Evolutionary conservation across 441 rosid species (phyloP).

Genomic region (Pelargonium australe): DNA sequence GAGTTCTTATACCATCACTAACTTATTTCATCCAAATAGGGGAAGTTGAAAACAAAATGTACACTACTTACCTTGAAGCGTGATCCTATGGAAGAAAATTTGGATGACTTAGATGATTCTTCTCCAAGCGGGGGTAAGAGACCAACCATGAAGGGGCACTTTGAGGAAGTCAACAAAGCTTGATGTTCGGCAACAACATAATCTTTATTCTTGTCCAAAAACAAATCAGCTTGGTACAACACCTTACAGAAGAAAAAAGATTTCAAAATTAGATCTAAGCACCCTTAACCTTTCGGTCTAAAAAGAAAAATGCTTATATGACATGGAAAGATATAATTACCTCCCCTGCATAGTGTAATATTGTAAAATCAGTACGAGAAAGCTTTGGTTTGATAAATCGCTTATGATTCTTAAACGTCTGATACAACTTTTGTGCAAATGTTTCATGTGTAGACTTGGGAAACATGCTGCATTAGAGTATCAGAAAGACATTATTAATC

Average conservation of each 20-base stretch:
- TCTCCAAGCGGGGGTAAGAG: conserved; percentile 87
- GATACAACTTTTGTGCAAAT: conserved; percentile 96
- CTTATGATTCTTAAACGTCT: conserved; percentile 87
- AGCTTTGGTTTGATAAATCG: conserved; percentile 98
- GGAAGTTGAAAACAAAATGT: conserved; percentile 2
- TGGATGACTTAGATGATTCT: conserved; percentile 91
- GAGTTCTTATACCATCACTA: background rate
- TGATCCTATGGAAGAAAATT: conserved; percentile 97
- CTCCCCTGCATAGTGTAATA: conserved; percentile 99
- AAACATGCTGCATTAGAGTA: conserved; percentile 71
- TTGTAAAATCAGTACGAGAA: conserved; percentile 91
- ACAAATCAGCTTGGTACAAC: conserved; percentile 78
- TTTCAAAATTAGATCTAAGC: conserved; percentile 3
- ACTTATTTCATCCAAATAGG: background rate
- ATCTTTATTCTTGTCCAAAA: conserved; percentile 98
- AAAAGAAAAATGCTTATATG: conserved; percentile 17
- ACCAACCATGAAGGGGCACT: conserved; percentile 69
- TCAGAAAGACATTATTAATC: conserved; percentile 22
- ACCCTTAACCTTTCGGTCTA: background rate
- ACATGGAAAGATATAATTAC: conserved; percentile 30
- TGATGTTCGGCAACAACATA: conserved; percentile 99
- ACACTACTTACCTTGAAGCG: conserved; percentile 74
- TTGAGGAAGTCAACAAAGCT: conserved; percentile 79
- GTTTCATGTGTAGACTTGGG: conserved; percentile 99
- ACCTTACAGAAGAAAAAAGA: conserved; percentile 42